These are phyloP conservation scores for Microcyclospora tardicrescens DNA, from an alignment of 2,329 filamentous ascomycete species.

Conservation along the genomic window DNA sequence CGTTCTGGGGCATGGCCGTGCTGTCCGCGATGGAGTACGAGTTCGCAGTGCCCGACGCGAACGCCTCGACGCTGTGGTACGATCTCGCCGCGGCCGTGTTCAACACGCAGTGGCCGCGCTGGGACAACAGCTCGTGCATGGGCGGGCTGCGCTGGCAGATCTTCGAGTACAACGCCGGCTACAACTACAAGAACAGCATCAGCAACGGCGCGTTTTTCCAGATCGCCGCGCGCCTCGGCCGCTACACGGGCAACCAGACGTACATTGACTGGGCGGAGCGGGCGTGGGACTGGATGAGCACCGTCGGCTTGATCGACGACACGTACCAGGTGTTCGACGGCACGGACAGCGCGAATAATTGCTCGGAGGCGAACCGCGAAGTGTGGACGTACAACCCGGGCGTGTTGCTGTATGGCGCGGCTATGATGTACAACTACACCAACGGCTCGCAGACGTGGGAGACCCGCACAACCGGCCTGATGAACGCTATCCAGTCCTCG, in stretches of 20 bases:
- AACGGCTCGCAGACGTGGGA: slow-evolving; percentile 40
- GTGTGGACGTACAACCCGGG: slow-evolving; percentile 48
- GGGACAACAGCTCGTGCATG: slow-evolving; percentile 52
- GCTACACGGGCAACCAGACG: slow-evolving; percentile 66
- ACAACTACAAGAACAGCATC: slow-evolving; percentile 45
- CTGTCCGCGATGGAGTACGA: slow-evolving; percentile 67
- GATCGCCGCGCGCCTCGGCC: slow-evolving; percentile 53
- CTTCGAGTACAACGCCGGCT: slow-evolving; percentile 60
- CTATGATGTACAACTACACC: slow-evolving; percentile 43
- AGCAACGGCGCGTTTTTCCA: slow-evolving; percentile 47
- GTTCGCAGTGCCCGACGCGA: slow-evolving; percentile 49
- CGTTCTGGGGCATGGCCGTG: slow-evolving; percentile 75
- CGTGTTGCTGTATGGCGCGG: slow-evolving; percentile 42
- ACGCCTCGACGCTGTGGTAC: slow-evolving; percentile 52
- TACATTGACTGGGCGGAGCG: slow-evolving; percentile 65
- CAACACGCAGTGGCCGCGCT: slow-evolving; percentile 60
- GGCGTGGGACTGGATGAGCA: slow-evolving; percentile 46
- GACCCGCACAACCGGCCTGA: slow-evolving; percentile 44
- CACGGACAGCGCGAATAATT: slow-evolving; percentile 38
- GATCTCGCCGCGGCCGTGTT: slow-evolving; percentile 66
- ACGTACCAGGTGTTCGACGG: slow-evolving; percentile 44
- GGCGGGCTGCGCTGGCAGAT: slow-evolving; percentile 82
- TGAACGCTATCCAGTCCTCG: slow-evolving; percentile 34
- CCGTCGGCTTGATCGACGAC: slow-evolving; percentile 38
- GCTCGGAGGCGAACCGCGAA: slow-evolving; percentile 37